These are phyloP conservation scores for Tuber borchii DNA, from an alignment of 495 filamentous ascomycete genomes.

Conservation along the genomic window DNA sequence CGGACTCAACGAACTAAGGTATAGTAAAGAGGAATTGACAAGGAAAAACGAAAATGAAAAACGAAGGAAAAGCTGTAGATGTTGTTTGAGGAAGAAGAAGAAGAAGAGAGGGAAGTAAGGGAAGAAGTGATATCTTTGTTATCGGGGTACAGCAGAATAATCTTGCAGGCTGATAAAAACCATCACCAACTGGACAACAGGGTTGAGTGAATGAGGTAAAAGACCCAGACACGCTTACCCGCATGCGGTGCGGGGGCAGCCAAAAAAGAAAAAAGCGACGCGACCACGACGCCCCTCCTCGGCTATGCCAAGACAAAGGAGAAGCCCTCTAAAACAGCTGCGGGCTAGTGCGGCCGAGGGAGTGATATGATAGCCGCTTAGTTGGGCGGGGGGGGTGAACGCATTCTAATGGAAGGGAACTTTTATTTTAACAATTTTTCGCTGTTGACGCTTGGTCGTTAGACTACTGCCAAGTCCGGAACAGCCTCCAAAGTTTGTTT, in stretches of 20 bases:
- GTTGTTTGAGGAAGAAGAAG: not conserved
- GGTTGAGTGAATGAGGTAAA: not conserved
- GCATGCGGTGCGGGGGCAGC: conserved; percentile 1
- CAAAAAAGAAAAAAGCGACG: not conserved
- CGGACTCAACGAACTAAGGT: not conserved
- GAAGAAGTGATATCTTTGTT: not conserved
- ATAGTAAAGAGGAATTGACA: not conserved
- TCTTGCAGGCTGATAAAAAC: not conserved
- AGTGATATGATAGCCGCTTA: not conserved
- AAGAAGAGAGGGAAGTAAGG: not conserved
- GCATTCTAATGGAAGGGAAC: not conserved
- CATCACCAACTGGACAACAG: not conserved
- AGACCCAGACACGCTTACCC: not conserved
- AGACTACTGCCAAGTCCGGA: not conserved
- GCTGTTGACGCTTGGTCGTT: not conserved
- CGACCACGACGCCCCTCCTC: not conserved
- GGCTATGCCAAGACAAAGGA: not conserved
- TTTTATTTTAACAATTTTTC: not conserved
- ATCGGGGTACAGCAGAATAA: not conserved
- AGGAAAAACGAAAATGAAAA: not conserved
- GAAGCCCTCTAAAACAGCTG: not conserved
- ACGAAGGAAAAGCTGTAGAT: not conserved
- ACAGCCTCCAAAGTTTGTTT: not conserved
- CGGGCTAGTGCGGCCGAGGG: not conserved
- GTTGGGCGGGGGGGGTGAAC: not conserved